These are phyloP conservation scores for Jimgerdemannia flammicorona DNA, from an alignment of 192 early-diverging fungal species.

Conservation along the genomic window DNA sequence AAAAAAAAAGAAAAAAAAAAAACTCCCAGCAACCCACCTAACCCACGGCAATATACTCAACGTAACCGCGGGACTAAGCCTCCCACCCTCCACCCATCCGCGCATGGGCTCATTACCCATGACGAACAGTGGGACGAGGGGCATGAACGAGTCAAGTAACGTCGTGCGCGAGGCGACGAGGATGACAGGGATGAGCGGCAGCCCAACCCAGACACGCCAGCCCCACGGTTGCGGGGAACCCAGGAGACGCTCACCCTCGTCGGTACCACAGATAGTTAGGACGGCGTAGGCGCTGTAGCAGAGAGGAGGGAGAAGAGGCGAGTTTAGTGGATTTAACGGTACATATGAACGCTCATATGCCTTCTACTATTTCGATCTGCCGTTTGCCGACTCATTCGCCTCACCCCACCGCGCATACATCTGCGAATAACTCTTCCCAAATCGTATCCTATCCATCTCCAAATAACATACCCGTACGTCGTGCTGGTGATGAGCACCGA, in stretches of 20 bases:
- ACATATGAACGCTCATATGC: no score
- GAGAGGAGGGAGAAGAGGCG: no score
- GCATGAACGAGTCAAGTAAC: constrained; percentile 54
- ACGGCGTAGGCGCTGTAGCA: constrained; percentile 54
- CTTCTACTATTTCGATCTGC: no score
- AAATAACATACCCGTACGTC: constrained; percentile 48
- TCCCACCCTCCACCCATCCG: constrained; percentile 39
- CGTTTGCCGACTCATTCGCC: no score
- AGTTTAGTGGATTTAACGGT: no score
- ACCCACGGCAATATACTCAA: constrained; percentile 60
- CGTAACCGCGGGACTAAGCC: constrained; percentile 55
- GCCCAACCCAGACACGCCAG: constrained; percentile 58
- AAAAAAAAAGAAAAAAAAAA: no score
- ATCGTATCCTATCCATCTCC: no score
- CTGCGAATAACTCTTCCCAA: no score
- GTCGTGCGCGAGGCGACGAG: constrained; percentile 60
- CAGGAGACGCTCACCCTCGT: constrained; percentile 56
- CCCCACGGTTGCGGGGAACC: constrained; percentile 52
- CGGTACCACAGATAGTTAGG: constrained; percentile 60
- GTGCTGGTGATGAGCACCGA: constrained; percentile 60
- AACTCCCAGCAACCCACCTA: constrained; percentile 19
- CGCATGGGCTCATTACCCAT: constrained; percentile 47
- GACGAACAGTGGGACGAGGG: constrained; percentile 55
- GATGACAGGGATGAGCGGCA: constrained; percentile 47
- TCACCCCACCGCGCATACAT: no score